Base-by-base conservation (phyloP, 2,329 filamentous ascomycete species). In the Claviceps spartinae region DNA sequence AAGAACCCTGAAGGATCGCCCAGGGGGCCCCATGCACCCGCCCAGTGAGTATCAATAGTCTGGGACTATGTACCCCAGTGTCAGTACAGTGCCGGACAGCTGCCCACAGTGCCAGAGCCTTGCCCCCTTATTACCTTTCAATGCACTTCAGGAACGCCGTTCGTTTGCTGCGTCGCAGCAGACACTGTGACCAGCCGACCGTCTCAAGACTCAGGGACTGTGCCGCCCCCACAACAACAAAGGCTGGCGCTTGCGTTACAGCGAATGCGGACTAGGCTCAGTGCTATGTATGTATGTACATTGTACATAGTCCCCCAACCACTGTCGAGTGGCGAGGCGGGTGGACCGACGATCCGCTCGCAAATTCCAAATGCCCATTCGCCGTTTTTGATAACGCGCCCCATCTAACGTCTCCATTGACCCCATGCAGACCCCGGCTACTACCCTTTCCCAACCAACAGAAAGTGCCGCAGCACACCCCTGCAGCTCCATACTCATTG, bases 261-360 rank as follows among this genome's bases (percentile, higher is more conserved):
- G 42, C 45, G 11, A 40, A 48, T 8, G 4, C 14, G 49, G 48
- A 22, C 49, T 63, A 62, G 61, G 52, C 48, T 18, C 4, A 6
- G 48, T 59, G 55, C 54, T 50, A 40, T 49, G 53, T 38, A 4
- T 14, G 9, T 22, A 22, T 3, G 3, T 22, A 22, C 22, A 2
- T 22, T 22, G 3, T 22, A 22, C 2, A 22, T 22, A 41, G 16
- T 57, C 56, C 52, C 54, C 64, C 65, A 67, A 66, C 67, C 61
- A 64, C 52, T n/a, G 47, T 48, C 50, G 50, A 59, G 65, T 66
- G 65, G 64, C 63, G 58, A 67, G 58, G 56, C 49, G 34, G 47
- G 57, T 42, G 47, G 51, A 30, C 9, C 42, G 16, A 3, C 4
- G 4, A 18, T 36, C 41, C 51, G 22, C 36, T 18, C 26, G 9